Evolutionary conservation across 306 rosid genomes (phyloP).

Genomic region (Glycine latifolia): DNA sequence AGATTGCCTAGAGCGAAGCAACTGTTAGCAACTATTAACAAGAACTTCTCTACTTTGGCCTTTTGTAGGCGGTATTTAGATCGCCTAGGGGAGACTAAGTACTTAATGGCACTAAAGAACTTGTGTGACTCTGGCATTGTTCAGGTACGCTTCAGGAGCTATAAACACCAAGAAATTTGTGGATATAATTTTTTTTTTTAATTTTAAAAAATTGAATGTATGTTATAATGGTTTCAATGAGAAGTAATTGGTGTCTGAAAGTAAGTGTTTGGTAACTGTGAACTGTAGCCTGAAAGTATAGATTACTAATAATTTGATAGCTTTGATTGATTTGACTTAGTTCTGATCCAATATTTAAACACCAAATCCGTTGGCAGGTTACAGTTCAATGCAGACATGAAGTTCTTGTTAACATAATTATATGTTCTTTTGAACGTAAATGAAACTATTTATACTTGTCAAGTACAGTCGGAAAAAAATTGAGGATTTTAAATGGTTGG

Average conservation of each 20-base stretch:
- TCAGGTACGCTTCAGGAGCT: conserved; percentile 67
- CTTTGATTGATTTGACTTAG: background rate
- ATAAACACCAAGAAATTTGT: conserved; percentile 1
- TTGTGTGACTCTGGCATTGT: conserved; percentile 86
- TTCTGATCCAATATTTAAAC: background rate
- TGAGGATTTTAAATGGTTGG: background rate
- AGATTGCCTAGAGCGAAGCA: conserved; percentile 97
- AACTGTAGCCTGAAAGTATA: conserved; percentile 2
- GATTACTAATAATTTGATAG: background rate
- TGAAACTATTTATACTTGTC: background rate
- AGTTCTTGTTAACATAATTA: conserved; percentile 25
- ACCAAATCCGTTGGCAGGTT: conserved; percentile 4
- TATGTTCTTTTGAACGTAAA: conserved; percentile 4
- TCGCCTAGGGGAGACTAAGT: conserved; percentile 95
- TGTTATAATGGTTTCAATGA: background rate
- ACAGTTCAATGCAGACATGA: conserved; percentile 15
- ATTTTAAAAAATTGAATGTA: background rate
- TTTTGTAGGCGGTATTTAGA: conserved; percentile 93
- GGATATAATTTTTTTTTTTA: background rate
- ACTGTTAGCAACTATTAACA: conserved; percentile 81
- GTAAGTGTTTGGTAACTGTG: conserved; percentile 12
- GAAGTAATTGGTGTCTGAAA: background rate
- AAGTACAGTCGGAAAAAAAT: background rate
- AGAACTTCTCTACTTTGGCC: conserved; percentile 94
- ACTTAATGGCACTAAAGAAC: conserved; percentile 92